A percentile compares a stretch with the other conserved stretches of the same genome.
phyloP scores from a whole-genome alignment of 2,329 filamentous ascomycete genomes.

The Clonostachys sp. region DNA sequence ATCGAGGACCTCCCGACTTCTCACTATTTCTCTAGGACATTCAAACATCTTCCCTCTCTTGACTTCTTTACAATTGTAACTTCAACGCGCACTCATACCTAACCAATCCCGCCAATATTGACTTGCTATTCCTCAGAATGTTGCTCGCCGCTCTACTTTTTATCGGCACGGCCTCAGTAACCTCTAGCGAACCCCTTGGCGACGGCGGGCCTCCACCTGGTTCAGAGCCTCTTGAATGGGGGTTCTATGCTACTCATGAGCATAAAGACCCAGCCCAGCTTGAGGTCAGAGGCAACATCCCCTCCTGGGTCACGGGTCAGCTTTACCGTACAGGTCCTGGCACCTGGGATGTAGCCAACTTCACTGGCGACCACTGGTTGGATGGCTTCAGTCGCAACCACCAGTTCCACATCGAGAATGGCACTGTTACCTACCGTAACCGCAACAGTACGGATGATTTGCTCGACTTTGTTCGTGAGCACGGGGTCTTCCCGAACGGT shows the following conservation, averaged over 20 bases:
- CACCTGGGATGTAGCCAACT: constrained; percentile 8
- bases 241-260: constrained; percentile 7
- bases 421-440: constrained; percentile 30
- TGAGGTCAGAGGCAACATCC: constrained; percentile 4
- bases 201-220: background rate
- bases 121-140: too few species aligned
- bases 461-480: constrained; percentile 6
- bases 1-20: too few species aligned
- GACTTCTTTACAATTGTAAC: too few species aligned
- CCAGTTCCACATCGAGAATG: constrained; percentile 59
- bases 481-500: constrained; percentile 64
- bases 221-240: constrained; percentile 3
- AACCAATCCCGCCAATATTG: too few species aligned
- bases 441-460: constrained; percentile 6
- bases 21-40: too few species aligned
- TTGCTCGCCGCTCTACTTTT: too few species aligned
- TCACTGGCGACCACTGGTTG: constrained; percentile 62
- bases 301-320: constrained; percentile 6
- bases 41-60: too few species aligned
- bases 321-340: constrained; percentile 5
- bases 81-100: too few species aligned
- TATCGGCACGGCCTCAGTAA: too few species aligned
- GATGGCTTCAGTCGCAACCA: constrained; percentile 71
- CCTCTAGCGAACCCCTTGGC: background rate
- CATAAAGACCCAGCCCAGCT: constrained; percentile 2